phyloP scores from a whole-genome alignment of 179 eudicot species.

The Nepenthes alata region DNA sequence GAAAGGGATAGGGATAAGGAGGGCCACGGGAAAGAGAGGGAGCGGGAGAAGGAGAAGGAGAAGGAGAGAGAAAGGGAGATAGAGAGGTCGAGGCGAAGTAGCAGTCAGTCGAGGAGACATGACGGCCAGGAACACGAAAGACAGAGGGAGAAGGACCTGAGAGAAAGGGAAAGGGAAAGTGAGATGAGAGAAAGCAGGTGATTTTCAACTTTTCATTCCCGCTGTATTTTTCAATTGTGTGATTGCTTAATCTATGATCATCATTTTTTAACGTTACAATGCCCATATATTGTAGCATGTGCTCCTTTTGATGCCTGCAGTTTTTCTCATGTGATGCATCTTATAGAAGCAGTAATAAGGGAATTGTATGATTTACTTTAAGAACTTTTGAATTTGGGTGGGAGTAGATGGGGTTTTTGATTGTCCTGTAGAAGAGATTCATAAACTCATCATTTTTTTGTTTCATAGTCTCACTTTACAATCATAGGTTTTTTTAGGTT shows the following conservation, averaged over 20 bases:
- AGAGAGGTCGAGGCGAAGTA: slow-evolving; percentile 3
- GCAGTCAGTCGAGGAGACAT: slow-evolving; percentile 13
- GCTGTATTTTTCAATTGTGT: not conserved
- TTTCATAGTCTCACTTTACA: no score
- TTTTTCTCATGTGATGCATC: no score
- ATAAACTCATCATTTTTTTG: no score
- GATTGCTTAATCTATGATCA: not conserved
- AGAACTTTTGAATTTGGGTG: no score
- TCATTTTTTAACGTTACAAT: not conserved
- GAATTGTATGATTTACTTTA: no score
- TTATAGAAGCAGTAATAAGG: no score
- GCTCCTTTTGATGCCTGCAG: no score
- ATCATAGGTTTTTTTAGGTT: no score
- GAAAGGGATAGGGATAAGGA: not conserved
- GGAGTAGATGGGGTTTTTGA: no score
- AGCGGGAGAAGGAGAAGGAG: slow-evolving; percentile 8
- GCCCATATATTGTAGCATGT: no score
- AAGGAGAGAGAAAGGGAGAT: slow-evolving; percentile 7
- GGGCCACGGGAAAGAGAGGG: slow-evolving; percentile 4
- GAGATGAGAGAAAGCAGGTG: slow-evolving; percentile 28
- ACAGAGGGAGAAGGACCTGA: slow-evolving; percentile 10
- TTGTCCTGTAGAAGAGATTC: no score
- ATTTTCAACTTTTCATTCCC: not conserved
- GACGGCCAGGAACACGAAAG: slow-evolving; percentile 5
- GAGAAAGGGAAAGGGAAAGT: slow-evolving; percentile 13